These are phyloP conservation scores for Selaginella moellendorffii DNA, from an alignment of 75 land plant genomes.

Conservation along the genomic window DNA sequence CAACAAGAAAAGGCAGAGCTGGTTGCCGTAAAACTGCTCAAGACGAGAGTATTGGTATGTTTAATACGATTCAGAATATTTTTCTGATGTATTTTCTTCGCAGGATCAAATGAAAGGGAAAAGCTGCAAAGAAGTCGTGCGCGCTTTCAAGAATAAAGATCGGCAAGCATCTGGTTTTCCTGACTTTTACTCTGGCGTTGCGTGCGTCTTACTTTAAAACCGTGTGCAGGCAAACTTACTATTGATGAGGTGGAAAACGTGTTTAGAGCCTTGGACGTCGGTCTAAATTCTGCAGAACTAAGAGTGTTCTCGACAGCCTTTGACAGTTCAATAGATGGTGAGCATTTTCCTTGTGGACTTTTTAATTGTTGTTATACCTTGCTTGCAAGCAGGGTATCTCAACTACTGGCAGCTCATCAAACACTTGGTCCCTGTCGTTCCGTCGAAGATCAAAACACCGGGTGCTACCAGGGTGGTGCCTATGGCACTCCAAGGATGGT, in stretches of 20 bases:
- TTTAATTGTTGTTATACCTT: too few relatives aligned
- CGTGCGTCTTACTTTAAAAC: neutral
- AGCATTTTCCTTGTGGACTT: too few relatives aligned
- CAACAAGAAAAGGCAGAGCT: constrained; percentile 2
- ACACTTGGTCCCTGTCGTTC: neutral
- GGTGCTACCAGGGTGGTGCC: neutral
- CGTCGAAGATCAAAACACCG: neutral
- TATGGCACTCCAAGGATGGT: neutral
- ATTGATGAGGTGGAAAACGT: constrained; percentile 3
- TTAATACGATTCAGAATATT: neutral
- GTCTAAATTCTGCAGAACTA: constrained; percentile 3
- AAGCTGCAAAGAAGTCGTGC: neutral
- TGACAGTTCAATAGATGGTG: constrained; percentile 2
- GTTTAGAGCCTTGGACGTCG: neutral
- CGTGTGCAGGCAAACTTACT: neutral
- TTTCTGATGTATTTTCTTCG: neutral
- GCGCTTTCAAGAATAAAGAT: neutral
- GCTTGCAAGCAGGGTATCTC: neutral
- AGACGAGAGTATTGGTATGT: constrained; percentile 1
- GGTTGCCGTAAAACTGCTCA: constrained; percentile 1
- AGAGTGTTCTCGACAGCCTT: constrained; percentile 6
- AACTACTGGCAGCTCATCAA: neutral
- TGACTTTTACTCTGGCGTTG: neutral
- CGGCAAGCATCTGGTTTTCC: neutral
- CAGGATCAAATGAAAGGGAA: constrained; percentile 4